Conservation (phyloP, 257 asterid species). For the Nicotiana tomentosiformis region DNA sequence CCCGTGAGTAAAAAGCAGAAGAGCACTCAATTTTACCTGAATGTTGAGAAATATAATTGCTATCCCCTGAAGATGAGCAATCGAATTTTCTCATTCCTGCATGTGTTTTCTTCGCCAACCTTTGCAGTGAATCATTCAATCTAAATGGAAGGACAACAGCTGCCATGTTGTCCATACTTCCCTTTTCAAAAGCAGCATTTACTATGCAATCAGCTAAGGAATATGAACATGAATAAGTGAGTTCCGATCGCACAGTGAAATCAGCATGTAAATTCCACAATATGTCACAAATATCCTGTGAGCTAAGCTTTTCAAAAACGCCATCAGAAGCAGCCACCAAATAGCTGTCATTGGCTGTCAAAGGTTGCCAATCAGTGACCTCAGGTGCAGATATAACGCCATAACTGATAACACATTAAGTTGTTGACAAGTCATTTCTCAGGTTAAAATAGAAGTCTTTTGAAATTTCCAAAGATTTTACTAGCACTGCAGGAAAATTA, state of each 20-base stretch:
- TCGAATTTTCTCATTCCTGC: conserved; percentile 30
- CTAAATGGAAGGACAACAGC: conserved; percentile 61
- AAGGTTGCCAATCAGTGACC: conserved; percentile 91
- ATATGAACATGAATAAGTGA: conserved; percentile 47
- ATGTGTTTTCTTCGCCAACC: conserved; percentile 24
- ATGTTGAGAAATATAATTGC: conserved; percentile 33
- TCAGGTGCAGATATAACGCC: conserved; percentile 97
- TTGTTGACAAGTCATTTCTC: conserved; percentile 13
- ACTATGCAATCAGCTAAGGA: conserved; percentile 87
- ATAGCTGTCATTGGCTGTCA: conserved; percentile 76
- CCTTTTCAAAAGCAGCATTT: conserved; percentile 69
- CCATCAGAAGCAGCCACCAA: conserved; percentile 93
- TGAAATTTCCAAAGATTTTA: background rate
- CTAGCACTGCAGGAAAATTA: background rate
- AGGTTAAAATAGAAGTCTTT: background rate
- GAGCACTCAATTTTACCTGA: conserved; percentile 40
- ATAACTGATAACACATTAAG: conserved; percentile 48
- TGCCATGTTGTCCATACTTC: conserved; percentile 91
- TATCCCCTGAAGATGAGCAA: conserved; percentile 43
- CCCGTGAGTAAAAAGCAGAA: background rate
- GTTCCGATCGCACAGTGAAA: conserved; percentile 30
- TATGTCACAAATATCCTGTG: conserved; percentile 85
- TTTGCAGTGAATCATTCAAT: conserved; percentile 27
- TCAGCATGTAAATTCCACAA: conserved; percentile 61
- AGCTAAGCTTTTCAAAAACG: conserved; percentile 71